Percentiles rank a stretch among this genome's conserved stretches.
These are phyloP conservation scores for Citrullus mucosospermus DNA, from an alignment of 306 rosid genomes.

Conservation along the genomic window DNA sequence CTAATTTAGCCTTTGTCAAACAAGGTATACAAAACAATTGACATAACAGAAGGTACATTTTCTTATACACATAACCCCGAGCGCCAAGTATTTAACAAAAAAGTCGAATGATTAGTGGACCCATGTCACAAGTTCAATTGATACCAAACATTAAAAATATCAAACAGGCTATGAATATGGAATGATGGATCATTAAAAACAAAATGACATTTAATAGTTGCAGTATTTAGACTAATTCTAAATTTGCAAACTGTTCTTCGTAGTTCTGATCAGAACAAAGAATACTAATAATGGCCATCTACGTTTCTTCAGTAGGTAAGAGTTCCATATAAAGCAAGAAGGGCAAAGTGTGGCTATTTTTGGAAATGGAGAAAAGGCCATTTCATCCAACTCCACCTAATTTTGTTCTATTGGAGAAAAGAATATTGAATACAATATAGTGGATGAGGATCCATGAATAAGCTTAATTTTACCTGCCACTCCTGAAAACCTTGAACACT, in stretches of 20 bases:
- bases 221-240: neutral
- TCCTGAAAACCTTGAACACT: constrained; percentile 72
- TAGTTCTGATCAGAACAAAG: neutral
- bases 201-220: neutral
- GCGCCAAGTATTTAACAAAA: neutral
- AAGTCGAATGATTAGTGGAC: neutral
- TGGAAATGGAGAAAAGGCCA: neutral
- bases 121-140: neutral
- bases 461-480: constrained; percentile 50
- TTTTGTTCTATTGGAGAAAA: neutral
- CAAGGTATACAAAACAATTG: neutral
- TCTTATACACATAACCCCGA: neutral
- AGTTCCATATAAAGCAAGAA: neutral
- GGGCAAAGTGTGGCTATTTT: neutral
- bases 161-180: too few species aligned
- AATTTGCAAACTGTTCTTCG: neutral
- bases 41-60: neutral
- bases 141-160: neutral
- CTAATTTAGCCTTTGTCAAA: neutral
- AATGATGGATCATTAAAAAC: too few species aligned
- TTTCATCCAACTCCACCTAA: neutral
- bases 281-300: neutral
- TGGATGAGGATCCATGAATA: neutral
- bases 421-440: neutral
- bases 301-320: neutral